phyloP scores from a whole-genome alignment of 495 filamentous ascomycete genomes.

The Penicillium nucicola region DNA sequence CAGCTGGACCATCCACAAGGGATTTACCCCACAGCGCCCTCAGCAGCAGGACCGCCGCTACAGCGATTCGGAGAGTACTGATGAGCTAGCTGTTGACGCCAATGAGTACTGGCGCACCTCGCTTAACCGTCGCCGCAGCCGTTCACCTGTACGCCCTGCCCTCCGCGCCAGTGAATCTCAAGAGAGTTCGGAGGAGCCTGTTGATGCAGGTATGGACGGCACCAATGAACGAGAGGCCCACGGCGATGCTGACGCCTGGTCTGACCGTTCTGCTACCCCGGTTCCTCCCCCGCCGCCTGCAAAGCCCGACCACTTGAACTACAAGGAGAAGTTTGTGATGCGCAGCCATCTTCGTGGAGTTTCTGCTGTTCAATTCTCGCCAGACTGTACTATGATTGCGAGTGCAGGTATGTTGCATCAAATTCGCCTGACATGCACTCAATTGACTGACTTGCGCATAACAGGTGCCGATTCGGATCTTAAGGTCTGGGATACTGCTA shows the following conservation, averaged over 20 bases:
- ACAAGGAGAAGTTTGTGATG: constrained; percentile 62
- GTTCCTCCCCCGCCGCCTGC: constrained; percentile 36
- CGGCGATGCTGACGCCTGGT: constrained; percentile 14
- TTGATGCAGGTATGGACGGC: constrained; percentile 15
- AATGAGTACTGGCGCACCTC: constrained; percentile 40
- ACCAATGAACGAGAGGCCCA: constrained; percentile 1
- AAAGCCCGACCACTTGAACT: constrained; percentile 51
- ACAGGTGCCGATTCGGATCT: constrained; percentile 79
- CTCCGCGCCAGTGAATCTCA: constrained; percentile 13
- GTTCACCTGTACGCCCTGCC: constrained; percentile 17
- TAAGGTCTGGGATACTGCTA: constrained; percentile 83
- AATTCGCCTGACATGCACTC: not conserved
- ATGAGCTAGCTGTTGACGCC: constrained; percentile 42
- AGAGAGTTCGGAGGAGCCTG: constrained; percentile 12
- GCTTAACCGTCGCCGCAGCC: constrained; percentile 24
- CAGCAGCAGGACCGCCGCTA: constrained; percentile 27
- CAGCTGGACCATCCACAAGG: constrained; percentile 36
- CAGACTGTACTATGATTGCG: constrained; percentile 84
- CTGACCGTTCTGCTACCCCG: constrained; percentile 32
- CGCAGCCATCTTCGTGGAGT: constrained; percentile 74
- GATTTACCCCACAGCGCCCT: constrained; percentile 36
- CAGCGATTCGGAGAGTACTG: constrained; percentile 42
- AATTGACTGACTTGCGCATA: not conserved
- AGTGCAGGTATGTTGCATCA: constrained; percentile 61
- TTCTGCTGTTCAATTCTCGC: constrained; percentile 85